These are phyloP conservation scores for Durio zibethinus DNA, from an alignment of 345 rosid species.

Conservation along the genomic window DNA sequence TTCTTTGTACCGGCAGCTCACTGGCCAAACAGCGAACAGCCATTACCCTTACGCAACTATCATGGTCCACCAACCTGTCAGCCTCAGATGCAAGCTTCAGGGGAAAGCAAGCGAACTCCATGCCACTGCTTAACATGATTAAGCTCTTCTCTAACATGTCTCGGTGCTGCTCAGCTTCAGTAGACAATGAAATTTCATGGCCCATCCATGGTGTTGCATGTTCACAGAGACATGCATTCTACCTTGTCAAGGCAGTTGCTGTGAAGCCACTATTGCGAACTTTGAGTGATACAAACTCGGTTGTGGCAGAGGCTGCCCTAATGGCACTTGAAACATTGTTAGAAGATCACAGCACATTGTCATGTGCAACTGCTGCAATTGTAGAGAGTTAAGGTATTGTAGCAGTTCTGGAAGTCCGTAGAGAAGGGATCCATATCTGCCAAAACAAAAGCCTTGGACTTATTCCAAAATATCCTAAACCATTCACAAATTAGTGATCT, in stretches of 20 bases:
- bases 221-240: slow-evolving; percentile 41
- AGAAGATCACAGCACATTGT: slow-evolving; percentile 27
- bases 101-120: slow-evolving; percentile 8
- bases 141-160: slow-evolving; percentile 29
- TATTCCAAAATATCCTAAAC: slow-evolving; percentile 39
- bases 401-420: slow-evolving; percentile 42
- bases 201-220: slow-evolving; percentile 49
- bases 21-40: slow-evolving; percentile 46
- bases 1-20: slow-evolving; percentile 43
- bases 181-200: slow-evolving; percentile 23
- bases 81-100: slow-evolving; percentile 13
- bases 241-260: slow-evolving; percentile 53
- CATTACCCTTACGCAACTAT: slow-evolving; percentile 43
- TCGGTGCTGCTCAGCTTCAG: slow-evolving; percentile 39
- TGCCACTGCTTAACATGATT: slow-evolving; percentile 15
- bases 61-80: slow-evolving; percentile 34
- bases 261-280: slow-evolving; percentile 42
- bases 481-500: slow-evolving; percentile 22
- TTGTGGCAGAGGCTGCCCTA: slow-evolving; percentile 48
- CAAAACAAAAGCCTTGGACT: slow-evolving; percentile 44
- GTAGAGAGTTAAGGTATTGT: slow-evolving; percentile 38
- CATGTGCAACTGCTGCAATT: slow-evolving; percentile 42
- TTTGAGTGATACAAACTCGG: slow-evolving; percentile 37
- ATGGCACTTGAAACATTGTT: slow-evolving; percentile 51
- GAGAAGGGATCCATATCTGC: slow-evolving; percentile 46